These are phyloP conservation scores for Lipomyces sp. DNA, from an alignment of 805 yeast species.

Conservation along the genomic window DNA sequence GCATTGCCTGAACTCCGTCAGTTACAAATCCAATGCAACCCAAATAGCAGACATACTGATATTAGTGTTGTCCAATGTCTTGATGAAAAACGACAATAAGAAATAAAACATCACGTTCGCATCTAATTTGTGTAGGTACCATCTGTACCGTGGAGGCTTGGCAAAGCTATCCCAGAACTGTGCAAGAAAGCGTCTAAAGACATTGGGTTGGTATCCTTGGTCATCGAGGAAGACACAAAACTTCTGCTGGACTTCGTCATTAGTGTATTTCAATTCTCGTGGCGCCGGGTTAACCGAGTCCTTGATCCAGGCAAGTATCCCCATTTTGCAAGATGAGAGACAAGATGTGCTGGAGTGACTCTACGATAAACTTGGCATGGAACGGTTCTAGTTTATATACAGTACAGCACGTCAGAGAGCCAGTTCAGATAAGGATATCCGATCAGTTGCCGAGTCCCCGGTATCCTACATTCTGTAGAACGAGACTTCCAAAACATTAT, in stretches of 20 bases:
- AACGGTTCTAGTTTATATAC: neutral
- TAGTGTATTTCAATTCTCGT: conserved; percentile 6
- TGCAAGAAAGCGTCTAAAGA: conserved; percentile 11
- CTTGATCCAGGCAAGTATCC: conserved; percentile 7
- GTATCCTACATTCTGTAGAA: neutral
- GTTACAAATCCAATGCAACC: neutral
- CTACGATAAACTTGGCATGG: neutral
- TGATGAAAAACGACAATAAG: conserved; percentile 20
- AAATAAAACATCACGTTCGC: conserved; percentile 17
- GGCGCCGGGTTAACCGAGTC: conserved; percentile 3
- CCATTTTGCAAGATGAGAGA: neutral
- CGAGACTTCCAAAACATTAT: neutral
- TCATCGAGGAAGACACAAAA: conserved; percentile 1
- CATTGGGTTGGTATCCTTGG: conserved; percentile 4
- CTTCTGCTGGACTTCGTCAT: conserved; percentile 9
- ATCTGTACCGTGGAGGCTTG: conserved; percentile 20
- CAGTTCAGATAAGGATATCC: neutral
- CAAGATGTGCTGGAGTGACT: neutral
- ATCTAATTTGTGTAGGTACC: conserved; percentile 17
- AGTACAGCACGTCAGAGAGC: neutral
- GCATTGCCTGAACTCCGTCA: conserved; percentile 51
- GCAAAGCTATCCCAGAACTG: conserved; percentile 25
- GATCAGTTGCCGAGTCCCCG: neutral
- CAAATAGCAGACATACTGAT: conserved; percentile 36
- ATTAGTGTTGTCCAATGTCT: conserved; percentile 18